Base-by-base conservation (phyloP, 352 stramenopile genomes). In the Pythium diclinum region DNA sequence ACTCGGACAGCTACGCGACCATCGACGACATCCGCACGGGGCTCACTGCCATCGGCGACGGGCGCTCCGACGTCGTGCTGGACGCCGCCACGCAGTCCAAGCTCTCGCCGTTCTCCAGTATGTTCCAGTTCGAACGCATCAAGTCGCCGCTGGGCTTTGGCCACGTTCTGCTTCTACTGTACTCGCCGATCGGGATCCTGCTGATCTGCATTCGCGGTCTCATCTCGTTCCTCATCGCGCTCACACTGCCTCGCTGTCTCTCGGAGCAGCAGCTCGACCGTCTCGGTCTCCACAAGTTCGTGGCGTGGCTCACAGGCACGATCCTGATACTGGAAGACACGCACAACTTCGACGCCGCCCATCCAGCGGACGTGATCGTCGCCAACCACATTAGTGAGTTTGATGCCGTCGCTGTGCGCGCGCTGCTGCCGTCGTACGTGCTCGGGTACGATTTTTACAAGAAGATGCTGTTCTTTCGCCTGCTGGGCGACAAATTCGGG, bases 381-480 rank as follows among this genome's bases (percentile, higher is more conserved):
- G 65, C 75, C 25, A 91, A 91, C 77, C 82, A 91, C 72, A 82
- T 91, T 60, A 89, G 80, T 40, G 82, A 91, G 74, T 87, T 91
- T 47, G 82, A 88, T 46, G 82, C 80, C 0, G 64, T 91, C 25
- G 80, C 80, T 3, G 56, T 91, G 9, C 65, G 64, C 0, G 59
- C 53, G 19, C 60, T 89, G 59, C 72, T 72, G 13, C 72, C 82
- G 6, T 73, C 74, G 11, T 81, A 88, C 55, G 69, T 89, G 21
- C 71, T 91, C 48, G 82, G 82, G 47, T 91, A 91, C 74, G 82
- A 89, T n/a, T 89, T 91, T n/a, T 91, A 89, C 77, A 85, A 91
- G 67, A 83, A 83, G 34, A 85, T 88, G 78, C 63, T 91, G 17
- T 83, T 89, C 38, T 89, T 88, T 68, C 73, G 74, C 34, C 63